phyloP scores from a whole-genome alignment of 2,329 filamentous ascomycete species.

The Diaporthe ampelina region DNA sequence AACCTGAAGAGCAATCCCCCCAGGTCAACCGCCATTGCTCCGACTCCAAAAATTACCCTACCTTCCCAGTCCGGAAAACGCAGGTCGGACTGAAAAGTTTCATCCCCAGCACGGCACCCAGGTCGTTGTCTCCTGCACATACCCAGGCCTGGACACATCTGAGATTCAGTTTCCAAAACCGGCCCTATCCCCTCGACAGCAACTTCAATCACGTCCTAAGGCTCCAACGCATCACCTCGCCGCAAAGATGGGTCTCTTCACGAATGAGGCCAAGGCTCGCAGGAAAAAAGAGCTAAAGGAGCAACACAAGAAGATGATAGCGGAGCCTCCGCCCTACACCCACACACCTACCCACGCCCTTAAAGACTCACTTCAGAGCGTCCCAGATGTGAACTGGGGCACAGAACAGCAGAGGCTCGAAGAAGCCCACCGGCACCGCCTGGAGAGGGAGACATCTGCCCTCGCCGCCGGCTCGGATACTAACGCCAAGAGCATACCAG shows the following conservation, averaged over 20 bases:
- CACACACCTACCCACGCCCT: not conserved
- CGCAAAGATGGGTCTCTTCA: constrained; percentile 1
- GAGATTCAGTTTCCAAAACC: not conserved
- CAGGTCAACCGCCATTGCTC: not conserved
- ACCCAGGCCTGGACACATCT: not conserved
- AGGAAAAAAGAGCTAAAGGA: constrained; percentile 8
- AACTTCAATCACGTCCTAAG: not conserved
- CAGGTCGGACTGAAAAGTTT: not conserved
- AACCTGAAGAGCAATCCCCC: not conserved
- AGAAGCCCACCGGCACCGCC: not conserved
- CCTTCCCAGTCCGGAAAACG: not conserved
- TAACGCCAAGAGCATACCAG: constrained; percentile 1
- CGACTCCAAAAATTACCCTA: not conserved
- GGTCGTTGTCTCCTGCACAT: not conserved
- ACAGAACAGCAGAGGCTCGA: constrained; percentile 1
- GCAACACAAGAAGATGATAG: not conserved
- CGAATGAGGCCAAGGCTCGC: constrained; percentile 9
- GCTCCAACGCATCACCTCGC: not conserved
- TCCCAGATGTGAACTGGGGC: not conserved
- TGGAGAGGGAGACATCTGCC: not conserved
- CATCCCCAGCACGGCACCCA: not conserved
- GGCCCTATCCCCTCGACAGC: too few species aligned
- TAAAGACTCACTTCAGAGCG: not conserved
- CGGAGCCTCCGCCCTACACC: not conserved
- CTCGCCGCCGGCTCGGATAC: not conserved